Evolutionary conservation across 768 basidiomycete genomes (phyloP).

Genomic region (Tricholoma matsutake): DNA sequence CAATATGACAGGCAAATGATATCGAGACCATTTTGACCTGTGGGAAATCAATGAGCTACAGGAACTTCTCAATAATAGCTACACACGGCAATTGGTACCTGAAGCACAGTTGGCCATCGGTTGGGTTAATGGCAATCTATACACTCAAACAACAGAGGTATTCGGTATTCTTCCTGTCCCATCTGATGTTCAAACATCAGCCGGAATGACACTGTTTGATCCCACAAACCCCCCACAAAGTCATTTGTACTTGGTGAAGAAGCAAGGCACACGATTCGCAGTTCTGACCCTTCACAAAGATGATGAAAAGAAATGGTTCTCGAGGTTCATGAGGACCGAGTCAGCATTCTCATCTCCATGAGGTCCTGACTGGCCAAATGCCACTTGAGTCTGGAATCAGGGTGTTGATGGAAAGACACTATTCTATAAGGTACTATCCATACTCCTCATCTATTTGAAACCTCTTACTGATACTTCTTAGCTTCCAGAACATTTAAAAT

Average conservation of each 20-base stretch:
- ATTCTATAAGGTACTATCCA: not conserved
- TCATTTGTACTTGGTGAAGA: not conserved
- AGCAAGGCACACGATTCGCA: not conserved
- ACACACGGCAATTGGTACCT: not conserved
- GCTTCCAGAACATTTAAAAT: not conserved
- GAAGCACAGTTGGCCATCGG: not conserved
- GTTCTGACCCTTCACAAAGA: not conserved
- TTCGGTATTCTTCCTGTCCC: not conserved
- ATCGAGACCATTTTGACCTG: not conserved
- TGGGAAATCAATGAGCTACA: not conserved
- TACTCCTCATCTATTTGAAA: not conserved
- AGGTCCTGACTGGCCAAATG: not conserved
- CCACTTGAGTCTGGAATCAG: not conserved
- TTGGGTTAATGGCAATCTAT: not conserved
- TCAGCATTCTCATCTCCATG: not conserved
- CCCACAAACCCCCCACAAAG: not conserved
- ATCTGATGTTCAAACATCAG: not conserved
- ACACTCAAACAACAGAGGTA: not conserved
- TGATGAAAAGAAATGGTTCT: not conserved
- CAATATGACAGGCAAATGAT: not conserved
- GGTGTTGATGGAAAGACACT: not conserved
- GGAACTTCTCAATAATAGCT: not conserved
- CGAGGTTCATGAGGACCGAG: not conserved
- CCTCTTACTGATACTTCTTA: not conserved
- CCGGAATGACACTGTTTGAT: not conserved